Evolutionary conservation across 257 asterid species (phyloP).

Genomic region (Dorcoceras hygrometricum): DNA sequence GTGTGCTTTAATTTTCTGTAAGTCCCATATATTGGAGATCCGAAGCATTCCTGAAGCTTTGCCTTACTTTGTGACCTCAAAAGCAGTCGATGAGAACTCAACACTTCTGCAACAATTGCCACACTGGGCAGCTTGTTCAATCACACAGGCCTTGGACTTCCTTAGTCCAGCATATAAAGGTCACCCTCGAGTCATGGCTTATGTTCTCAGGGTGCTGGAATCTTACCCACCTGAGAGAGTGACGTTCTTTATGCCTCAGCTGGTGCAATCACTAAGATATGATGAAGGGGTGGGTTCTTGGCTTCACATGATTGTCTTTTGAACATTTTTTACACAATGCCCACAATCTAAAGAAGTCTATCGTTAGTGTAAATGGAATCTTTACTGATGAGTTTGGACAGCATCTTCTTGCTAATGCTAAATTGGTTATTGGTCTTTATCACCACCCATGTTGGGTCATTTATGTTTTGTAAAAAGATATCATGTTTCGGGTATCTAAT

Average conservation of each 20-base stretch:
- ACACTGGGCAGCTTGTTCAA: slow-evolving; percentile 98
- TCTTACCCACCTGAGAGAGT: slow-evolving; percentile 96
- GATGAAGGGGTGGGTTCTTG: slow-evolving; percentile 81
- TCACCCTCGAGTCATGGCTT: slow-evolving; percentile 99
- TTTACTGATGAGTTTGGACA: slow-evolving; percentile 7
- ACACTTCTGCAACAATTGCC: slow-evolving; percentile 93
- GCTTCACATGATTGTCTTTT: slow-evolving; percentile 22
- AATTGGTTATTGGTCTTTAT: slow-evolving; percentile 1
- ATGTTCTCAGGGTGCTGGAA: slow-evolving; percentile 96
- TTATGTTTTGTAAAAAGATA: slow-evolving; percentile 10
- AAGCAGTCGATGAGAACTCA: slow-evolving; percentile 92
- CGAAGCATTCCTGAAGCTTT: slow-evolving; percentile 88
- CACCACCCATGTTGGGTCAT: not conserved
- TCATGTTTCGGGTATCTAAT: slow-evolving; percentile 21
- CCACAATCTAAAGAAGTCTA: slow-evolving; percentile 3
- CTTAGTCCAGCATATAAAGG: slow-evolving; percentile 96
- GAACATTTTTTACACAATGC: slow-evolving; percentile 11
- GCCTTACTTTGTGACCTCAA: slow-evolving; percentile 94
- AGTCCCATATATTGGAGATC: slow-evolving; percentile 78
- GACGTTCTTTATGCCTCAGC: slow-evolving; percentile 99
- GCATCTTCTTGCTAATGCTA: slow-evolving; percentile 12
- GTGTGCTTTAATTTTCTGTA: slow-evolving; percentile 28
- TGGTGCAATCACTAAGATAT: slow-evolving; percentile 93
- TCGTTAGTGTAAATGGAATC: slow-evolving; percentile 6
- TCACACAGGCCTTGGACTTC: slow-evolving; percentile 93